Evolutionary conservation across 2,329 filamentous ascomycete genomes (phyloP).

Genomic region (Blastomyces emzantsi): DNA sequence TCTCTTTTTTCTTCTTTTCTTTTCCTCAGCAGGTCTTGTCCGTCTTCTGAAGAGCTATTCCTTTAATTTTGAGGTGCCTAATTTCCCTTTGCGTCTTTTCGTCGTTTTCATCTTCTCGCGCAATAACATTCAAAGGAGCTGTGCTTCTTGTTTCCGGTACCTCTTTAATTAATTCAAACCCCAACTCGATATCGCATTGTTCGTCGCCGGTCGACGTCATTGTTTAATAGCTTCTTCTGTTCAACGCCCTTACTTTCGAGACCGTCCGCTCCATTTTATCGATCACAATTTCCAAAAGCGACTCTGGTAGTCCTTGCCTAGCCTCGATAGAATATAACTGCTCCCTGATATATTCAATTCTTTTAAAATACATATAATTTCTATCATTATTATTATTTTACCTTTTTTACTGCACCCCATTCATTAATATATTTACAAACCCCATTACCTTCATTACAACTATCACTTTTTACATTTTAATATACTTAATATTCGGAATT

Average conservation of each 20-base stretch:
- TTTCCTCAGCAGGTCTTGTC: slow-evolving; percentile 53
- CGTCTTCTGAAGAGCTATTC: slow-evolving; percentile 23
- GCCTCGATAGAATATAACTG: slow-evolving; percentile 1
- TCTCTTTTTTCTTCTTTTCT: slow-evolving; percentile 36
- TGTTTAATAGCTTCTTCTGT: slow-evolving; percentile 16
- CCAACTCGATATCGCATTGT: slow-evolving; percentile 6
- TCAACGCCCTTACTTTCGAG: slow-evolving; percentile 5
- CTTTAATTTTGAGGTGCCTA: slow-evolving; percentile 19
- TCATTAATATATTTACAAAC: slow-evolving; percentile 6
- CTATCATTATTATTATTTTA: not conserved
- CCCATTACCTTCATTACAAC: slow-evolving; percentile 3
- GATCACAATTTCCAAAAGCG: slow-evolving; percentile 2
- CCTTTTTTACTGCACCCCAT: slow-evolving; percentile 1
- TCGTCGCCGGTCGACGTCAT: slow-evolving; percentile 18
- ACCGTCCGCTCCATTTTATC: slow-evolving; percentile 5
- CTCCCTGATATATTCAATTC: not conserved
- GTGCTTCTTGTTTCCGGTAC: slow-evolving; percentile 12
- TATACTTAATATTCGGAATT: slow-evolving; percentile 12
- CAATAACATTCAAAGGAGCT: slow-evolving; percentile 11
- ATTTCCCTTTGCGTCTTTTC: slow-evolving; percentile 32
- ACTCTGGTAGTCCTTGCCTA: slow-evolving; percentile 7
- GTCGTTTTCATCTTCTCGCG: slow-evolving; percentile 22
- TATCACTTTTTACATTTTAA: not conserved
- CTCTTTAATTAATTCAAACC: slow-evolving; percentile 14
- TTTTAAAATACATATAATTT: not conserved